These are phyloP conservation scores for Cyclospora cayetanensis DNA, from an alignment of 169 alveolate genomes.

Conservation along the genomic window DNA sequence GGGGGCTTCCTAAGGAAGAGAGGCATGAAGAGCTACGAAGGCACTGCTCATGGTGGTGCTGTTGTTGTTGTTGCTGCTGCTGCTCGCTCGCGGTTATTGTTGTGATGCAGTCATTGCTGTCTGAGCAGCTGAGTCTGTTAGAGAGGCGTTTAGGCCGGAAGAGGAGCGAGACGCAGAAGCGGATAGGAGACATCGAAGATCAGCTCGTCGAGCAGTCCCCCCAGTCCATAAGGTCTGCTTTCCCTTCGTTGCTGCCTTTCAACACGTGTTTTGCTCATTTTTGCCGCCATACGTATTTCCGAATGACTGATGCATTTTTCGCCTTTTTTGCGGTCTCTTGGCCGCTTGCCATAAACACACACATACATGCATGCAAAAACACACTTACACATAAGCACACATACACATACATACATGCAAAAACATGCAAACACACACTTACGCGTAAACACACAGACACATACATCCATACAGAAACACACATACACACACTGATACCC, in stretches of 20 bases:
- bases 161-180: constrained; percentile 81
- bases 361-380: too few relatives aligned
- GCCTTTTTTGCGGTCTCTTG: neutral
- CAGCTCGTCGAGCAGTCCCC: constrained; percentile 79
- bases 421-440: too few relatives aligned
- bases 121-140: constrained; percentile 81
- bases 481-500: neutral
- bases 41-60: too few relatives aligned
- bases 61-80: neutral
- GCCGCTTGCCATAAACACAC: neutral
- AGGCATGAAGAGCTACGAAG: too few relatives aligned
- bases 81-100: neutral
- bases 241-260: neutral
- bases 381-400: too few relatives aligned
- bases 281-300: neutral
- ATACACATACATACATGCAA: too few relatives aligned
- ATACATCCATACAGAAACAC: neutral
- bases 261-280: neutral
- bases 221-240: constrained; percentile 45
- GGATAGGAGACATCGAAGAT: constrained; percentile 78
- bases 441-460: neutral
- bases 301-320: neutral
- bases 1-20: too few relatives aligned
- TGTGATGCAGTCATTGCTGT: constrained; percentile 73
- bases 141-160: constrained; percentile 83